A percentile compares a stretch with the other conserved stretches of the same genome.
phyloP scores from a whole-genome alignment of 306 rosid genomes.

The Inga oerstediana region DNA sequence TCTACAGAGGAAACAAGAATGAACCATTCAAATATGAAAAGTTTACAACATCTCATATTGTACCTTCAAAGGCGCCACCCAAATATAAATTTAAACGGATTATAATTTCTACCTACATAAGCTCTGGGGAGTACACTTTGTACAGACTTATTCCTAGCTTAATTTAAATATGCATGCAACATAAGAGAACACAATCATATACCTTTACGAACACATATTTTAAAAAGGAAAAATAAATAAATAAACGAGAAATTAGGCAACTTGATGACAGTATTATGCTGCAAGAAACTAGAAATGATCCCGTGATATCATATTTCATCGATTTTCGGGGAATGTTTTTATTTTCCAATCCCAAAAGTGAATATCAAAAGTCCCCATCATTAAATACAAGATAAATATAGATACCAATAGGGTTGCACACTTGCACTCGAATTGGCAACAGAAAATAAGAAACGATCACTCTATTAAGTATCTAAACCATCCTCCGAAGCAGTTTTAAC shows the following conservation, averaged over 20 bases:
- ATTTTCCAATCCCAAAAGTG: constrained; percentile 11
- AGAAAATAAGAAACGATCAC: constrained; percentile 17
- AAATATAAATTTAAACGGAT: constrained; percentile 11
- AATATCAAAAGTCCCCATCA: constrained; percentile 19
- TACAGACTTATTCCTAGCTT: constrained; percentile 20
- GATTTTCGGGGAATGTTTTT: not conserved
- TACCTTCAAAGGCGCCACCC: constrained; percentile 23
- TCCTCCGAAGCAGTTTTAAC: constrained; percentile 25
- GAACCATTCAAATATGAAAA: constrained; percentile 6
- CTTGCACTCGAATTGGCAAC: not conserved
- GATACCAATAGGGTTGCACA: constrained; percentile 4
- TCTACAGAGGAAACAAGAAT: constrained; percentile 1
- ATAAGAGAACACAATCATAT: constrained; percentile 8
- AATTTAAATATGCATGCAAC: not conserved
- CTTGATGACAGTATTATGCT: not conserved
- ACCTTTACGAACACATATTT: constrained; percentile 3
- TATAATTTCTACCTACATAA: not conserved
- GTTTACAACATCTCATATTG: constrained; percentile 10
- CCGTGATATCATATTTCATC: not conserved
- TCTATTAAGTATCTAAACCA: constrained; percentile 26
- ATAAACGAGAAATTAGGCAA: not conserved
- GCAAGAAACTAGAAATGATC: not conserved
- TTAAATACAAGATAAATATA: constrained; percentile 11
- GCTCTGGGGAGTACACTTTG: not conserved
- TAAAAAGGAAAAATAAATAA: not conserved